Evolutionary conservation across 140 eudicot genomes (phyloP).

Genomic region (Cichorium intybus): DNA sequence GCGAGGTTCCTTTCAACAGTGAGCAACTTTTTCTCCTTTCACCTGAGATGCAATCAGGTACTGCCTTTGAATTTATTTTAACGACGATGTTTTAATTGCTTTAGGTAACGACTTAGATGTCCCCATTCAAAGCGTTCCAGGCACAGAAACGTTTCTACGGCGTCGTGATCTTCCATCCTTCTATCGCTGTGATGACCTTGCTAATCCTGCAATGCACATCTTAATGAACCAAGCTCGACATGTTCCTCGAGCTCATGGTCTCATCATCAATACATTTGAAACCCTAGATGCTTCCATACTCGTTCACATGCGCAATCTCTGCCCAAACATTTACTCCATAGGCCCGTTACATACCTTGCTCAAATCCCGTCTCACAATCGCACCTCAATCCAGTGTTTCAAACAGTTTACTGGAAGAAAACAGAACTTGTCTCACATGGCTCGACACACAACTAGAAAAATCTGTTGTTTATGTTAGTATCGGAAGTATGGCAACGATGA

Average conservation of each 20-base stretch:
- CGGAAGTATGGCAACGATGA: constrained; percentile 51
- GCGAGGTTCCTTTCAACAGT: constrained; percentile 45
- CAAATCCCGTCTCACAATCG: constrained; percentile 18
- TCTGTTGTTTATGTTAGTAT: constrained; percentile 55
- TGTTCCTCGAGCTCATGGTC: constrained; percentile 45
- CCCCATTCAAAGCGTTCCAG: constrained; percentile 22
- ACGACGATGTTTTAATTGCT: background rate
- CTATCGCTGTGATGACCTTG: constrained; percentile 26
- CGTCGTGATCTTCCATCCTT: constrained; percentile 63
- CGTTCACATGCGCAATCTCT: constrained; percentile 31
- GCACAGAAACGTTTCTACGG: constrained; percentile 39
- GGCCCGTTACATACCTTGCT: constrained; percentile 61
- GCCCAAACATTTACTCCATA: constrained; percentile 47
- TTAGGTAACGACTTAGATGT: constrained; percentile 45
- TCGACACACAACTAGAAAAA: constrained; percentile 38
- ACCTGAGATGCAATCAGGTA: too few species aligned
- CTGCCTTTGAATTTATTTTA: background rate
- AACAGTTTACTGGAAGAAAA: constrained; percentile 53
- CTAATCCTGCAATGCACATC: constrained; percentile 9
- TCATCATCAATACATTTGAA: constrained; percentile 56
- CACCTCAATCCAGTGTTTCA: constrained; percentile 7
- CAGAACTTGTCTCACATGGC: constrained; percentile 50
- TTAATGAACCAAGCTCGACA: constrained; percentile 24
- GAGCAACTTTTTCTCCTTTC: background rate
- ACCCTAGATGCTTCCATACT: constrained; percentile 38